Evolutionary conservation across 2,329 filamentous ascomycete species (phyloP), one percentile per base, ranked within the genome.

Genomic region (Fusarium sp.): DNA sequence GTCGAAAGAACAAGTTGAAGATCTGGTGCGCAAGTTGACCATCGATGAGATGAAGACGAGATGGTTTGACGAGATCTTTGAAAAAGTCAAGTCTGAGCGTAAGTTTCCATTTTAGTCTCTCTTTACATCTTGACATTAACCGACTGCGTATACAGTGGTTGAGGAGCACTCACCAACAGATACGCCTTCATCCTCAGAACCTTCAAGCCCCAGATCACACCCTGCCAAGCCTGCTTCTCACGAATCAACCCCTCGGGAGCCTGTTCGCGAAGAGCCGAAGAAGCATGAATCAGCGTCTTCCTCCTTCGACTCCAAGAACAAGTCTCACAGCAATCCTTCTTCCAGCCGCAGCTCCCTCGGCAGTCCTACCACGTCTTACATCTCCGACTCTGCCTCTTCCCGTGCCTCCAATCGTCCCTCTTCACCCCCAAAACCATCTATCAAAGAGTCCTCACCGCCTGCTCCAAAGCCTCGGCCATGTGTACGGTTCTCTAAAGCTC

Each of bases 401-500:
- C 55, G 48, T 24, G 45, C 42, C 12, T 76, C 73, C 20, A 67
- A 70, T 42, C 42, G 45, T 15, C 57, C 63, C 8, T 62, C 75
- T 12, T 64, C 62, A 12, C 65, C 50, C 13, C 52, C 69, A 30
- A 62, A 70, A 30, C 55, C 74, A 4, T 44, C 64, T 26, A 44
- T 59, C 3, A 55, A 57, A 3, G 58, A 68, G 22, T 52, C 69
- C 11, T 64, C 63, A 4, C 61, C 66, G 17, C 32, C 67, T 17
- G 64, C 57, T 13, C 67, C 75, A 15, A 79, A 69, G 54, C 24
- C 66, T 8, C 77, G 79, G 1, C 80, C 75, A 11, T 77, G 78
- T 1, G 81, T 82, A 12, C 80, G 79, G 47, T 82, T 82, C 65
- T 80, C 79, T 6, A 77, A 81, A 5, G 77, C 60, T 2, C 79